Conservation (phyloP, 2,329 filamentous ascomycete species). For the Cladophialophora bantiana region DNA sequence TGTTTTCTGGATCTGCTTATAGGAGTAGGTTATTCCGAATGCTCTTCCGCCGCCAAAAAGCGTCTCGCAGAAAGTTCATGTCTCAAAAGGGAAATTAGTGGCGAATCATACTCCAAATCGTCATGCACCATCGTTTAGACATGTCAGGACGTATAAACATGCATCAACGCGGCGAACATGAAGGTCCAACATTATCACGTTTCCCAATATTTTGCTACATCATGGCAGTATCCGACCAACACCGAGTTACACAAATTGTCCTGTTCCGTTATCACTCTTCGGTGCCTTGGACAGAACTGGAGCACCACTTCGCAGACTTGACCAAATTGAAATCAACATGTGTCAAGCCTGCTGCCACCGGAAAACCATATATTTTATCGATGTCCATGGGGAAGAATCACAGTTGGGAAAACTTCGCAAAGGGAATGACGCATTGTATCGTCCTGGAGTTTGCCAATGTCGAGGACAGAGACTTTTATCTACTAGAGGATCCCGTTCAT, state of each 20-base stretch:
- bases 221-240: slow-evolving; percentile 12
- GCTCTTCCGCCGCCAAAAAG: neutral
- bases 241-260: slow-evolving; percentile 24
- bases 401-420: slow-evolving; percentile 35
- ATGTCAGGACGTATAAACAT: neutral
- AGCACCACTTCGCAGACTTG: slow-evolving; percentile 45
- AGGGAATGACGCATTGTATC: slow-evolving; percentile 71
- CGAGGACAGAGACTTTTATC: slow-evolving; percentile 73
- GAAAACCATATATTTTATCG: slow-evolving; percentile 66
- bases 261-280: slow-evolving; percentile 20
- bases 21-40: neutral
- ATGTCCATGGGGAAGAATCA: slow-evolving; percentile 67
- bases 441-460: slow-evolving; percentile 69
- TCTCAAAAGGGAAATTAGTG: neutral
- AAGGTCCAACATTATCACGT: neutral
- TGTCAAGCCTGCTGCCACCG: slow-evolving; percentile 60
- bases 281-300: slow-evolving; percentile 21
- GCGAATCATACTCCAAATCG: neutral
- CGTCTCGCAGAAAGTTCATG: neutral
- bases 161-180: neutral
- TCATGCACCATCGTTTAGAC: neutral
- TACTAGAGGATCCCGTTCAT: slow-evolving; percentile 69
- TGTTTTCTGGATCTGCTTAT: neutral
- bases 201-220: neutral
- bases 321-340: slow-evolving; percentile 64